These are phyloP conservation scores for Cyclaneusma minus DNA, from an alignment of 2,329 filamentous ascomycete genomes.

Conservation along the genomic window DNA sequence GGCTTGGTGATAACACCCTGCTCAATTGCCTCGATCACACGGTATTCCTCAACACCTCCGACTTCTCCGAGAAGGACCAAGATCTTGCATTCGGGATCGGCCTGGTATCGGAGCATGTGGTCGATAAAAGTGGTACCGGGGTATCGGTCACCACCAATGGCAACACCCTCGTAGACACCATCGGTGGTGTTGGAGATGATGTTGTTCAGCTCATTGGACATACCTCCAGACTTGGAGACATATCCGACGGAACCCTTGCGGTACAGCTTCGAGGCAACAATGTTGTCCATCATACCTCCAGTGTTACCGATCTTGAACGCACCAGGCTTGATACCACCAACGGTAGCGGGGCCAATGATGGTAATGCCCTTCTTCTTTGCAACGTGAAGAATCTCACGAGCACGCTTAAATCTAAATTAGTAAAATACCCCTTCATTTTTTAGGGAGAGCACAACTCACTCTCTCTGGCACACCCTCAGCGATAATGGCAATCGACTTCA, in stretches of 20 bases:
- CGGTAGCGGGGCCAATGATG: conserved; percentile 95
- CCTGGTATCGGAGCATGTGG: conserved; percentile 91
- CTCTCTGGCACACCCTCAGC: conserved; percentile 97
- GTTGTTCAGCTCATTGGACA: conserved; percentile 99
- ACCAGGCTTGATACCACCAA: conserved; percentile 98
- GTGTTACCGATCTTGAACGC: conserved; percentile 99
- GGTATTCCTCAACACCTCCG: conserved; percentile 98
- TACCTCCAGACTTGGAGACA: conserved; percentile 98
- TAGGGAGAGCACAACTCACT: conserved; percentile 36
- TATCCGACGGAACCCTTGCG: conserved; percentile 97
- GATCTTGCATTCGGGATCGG: conserved; percentile 96
- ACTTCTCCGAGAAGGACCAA: conserved; percentile 92
- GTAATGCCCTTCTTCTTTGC: conserved; percentile 98
- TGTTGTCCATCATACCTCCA: conserved; percentile 99
- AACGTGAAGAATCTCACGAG: conserved; percentile 92
- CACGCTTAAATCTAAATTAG: conserved; percentile 45
- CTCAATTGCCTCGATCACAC: conserved; percentile 97
- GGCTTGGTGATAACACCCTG: conserved; percentile 91
- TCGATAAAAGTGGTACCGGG: conserved; percentile 99
- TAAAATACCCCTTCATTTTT: not conserved
- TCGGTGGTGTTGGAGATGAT: conserved; percentile 93
- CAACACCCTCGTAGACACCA: conserved; percentile 97
- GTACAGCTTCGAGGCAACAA: conserved; percentile 99
- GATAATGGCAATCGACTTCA: conserved; percentile 98
- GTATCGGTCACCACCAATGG: conserved; percentile 98